Conservation (phyloP, 106 monocot species). For the Dioscorea alata region DNA sequence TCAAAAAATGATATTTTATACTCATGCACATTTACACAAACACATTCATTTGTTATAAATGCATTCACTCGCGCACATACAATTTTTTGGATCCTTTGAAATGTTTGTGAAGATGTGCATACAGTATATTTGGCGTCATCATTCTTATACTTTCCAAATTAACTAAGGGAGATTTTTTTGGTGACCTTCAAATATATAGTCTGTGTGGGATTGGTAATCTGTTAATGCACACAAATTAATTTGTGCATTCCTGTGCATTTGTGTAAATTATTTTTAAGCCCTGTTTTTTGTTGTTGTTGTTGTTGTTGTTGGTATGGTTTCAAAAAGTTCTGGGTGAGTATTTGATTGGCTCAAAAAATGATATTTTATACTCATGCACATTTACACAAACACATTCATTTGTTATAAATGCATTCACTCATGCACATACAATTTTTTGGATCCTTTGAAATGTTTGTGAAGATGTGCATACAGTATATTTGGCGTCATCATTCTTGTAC, state of each 20-base stretch:
- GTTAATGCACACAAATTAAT: too few relatives aligned
- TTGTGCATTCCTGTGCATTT: too few relatives aligned
- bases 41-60: neutral
- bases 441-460: neutral
- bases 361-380: neutral
- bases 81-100: neutral
- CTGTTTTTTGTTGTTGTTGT: too few relatives aligned
- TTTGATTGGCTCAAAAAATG: neutral
- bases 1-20: neutral
- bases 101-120: neutral
- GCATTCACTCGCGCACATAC: neutral
- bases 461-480: neutral
- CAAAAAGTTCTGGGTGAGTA: slow-evolving; percentile 13
- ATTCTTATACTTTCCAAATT: neutral
- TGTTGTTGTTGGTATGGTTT: slow-evolving; percentile 3
- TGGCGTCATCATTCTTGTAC: neutral
- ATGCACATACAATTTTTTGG: neutral
- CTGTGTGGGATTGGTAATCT: too few relatives aligned
- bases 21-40: neutral
- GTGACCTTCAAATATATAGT: too few relatives aligned
- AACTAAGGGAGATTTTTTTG: neutral
- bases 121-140: neutral
- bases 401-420: neutral
- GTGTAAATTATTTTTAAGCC: too few relatives aligned
- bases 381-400: neutral